phyloP scores from a whole-genome alignment of 192 early-diverging fungal species.

The Mortierella antarctica region DNA sequence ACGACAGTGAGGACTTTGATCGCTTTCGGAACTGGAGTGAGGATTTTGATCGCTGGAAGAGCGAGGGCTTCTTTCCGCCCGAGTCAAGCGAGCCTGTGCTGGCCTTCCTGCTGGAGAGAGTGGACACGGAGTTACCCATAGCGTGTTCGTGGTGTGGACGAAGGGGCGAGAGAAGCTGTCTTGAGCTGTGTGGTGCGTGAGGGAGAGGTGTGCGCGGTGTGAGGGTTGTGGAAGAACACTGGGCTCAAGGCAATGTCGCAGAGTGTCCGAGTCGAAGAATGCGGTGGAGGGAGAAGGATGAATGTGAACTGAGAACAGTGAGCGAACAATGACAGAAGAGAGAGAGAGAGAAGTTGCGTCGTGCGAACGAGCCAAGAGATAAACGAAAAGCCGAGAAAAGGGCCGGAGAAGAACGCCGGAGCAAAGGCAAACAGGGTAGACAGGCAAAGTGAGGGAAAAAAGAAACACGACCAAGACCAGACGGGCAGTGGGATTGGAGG shows the following conservation, averaged over 20 bases:
- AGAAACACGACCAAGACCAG: too few relatives aligned
- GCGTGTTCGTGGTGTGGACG: neutral
- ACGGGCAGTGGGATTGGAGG: too few relatives aligned
- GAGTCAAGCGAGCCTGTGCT: conserved; percentile 6
- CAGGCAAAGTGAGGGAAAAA: too few relatives aligned
- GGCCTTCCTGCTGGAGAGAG: conserved; percentile 17
- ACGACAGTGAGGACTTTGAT: conserved; percentile 22
- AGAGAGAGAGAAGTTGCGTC: too few relatives aligned
- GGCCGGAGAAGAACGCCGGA: too few relatives aligned
- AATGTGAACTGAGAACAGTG: too few relatives aligned
- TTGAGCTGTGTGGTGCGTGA: neutral
- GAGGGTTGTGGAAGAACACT: neutral
- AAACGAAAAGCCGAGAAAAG: too few relatives aligned
- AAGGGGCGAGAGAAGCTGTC: too few relatives aligned
- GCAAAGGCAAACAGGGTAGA: too few relatives aligned
- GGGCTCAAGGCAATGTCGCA: neutral
- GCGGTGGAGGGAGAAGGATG: neutral
- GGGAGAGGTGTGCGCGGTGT: neutral
- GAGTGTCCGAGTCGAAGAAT: neutral
- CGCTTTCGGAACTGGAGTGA: conserved; percentile 34
- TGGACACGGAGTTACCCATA: conserved; percentile 38
- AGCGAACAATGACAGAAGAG: too few relatives aligned
- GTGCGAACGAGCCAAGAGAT: too few relatives aligned
- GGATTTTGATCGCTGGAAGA: conserved; percentile 46
- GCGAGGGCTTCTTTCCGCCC: conserved; percentile 27